Conservation (phyloP, 2,329 filamentous ascomycete species). For the Aureobasidium pullulans region DNA sequence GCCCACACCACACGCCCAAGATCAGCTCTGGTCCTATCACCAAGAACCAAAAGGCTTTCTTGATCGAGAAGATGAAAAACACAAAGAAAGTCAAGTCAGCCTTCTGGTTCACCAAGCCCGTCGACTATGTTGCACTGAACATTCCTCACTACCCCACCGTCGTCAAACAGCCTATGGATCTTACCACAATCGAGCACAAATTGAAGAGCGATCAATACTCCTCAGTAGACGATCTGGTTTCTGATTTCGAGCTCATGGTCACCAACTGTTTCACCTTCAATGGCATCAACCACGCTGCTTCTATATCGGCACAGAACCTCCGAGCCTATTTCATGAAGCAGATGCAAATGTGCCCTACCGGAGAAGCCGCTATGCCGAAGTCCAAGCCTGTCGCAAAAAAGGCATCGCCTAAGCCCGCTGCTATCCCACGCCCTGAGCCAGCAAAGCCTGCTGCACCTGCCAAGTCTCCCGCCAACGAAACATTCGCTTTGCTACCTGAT, state of each 20-base stretch:
- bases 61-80: conserved; percentile 60
- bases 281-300: conserved; percentile 66
- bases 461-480: conserved; percentile 42
- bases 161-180: conserved; percentile 75
- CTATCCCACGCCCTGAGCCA: conserved; percentile 14
- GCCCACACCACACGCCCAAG: conserved; percentile 23
- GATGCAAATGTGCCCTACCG: conserved; percentile 52
- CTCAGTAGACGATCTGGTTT: conserved; percentile 63
- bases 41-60: conserved; percentile 51
- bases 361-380: conserved; percentile 49
- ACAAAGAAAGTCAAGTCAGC: conserved; percentile 84
- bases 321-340: conserved; percentile 53
- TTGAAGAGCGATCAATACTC: conserved; percentile 64
- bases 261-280: conserved; percentile 79
- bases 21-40: conserved; percentile 46
- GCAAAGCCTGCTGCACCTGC: conserved; percentile 35
- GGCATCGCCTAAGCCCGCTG: conserved; percentile 28
- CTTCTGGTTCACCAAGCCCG: conserved; percentile 66
- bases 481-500: conserved; percentile 70
- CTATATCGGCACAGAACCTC: conserved; percentile 57
- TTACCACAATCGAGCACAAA: conserved; percentile 73
- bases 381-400: conserved; percentile 50
- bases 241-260: conserved; percentile 70
- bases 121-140: conserved; percentile 65
- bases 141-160: conserved; percentile 68